Evolutionary conservation across 345 rosid genomes (phyloP), one percentile per base, ranked within the genome.

Genomic region (Nephelium lappaceum): DNA sequence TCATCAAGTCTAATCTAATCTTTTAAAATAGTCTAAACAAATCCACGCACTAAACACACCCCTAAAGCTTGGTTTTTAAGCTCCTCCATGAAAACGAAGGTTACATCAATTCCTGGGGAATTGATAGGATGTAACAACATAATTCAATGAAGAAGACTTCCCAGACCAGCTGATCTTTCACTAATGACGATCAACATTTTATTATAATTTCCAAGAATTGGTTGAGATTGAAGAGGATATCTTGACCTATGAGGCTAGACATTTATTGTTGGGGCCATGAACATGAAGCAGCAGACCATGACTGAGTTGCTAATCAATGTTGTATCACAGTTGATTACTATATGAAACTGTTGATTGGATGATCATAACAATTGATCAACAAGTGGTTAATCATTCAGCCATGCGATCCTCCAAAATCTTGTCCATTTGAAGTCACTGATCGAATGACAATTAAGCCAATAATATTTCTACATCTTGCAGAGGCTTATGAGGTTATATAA

Each of bases 41-140:
- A n/a, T n/a, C n/a, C n/a, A n/a, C n/a, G n/a, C n/a, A n/a, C n/a
- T n/a, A n/a, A n/a, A n/a, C n/a, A n/a, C n/a, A n/a, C n/a, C n/a
- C n/a, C n/a, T n/a, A n/a, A n/a, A n/a, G n/a, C n/a, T n/a, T n/a
- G n/a, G n/a, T n/a, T n/a, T n/a, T n/a, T 31, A 31, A 31, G 36
- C 36, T 31, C 36, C 36, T 31, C 36, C 65, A 55, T 58, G 79
- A 70, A 69, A 82, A 69, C 42, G 74, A 82, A 67, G 41, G 25
- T 39, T 24, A 75, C 62, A 15, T 2, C 31, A 12, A 15, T 53
- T 19, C 12, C 23, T 41, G 31, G 27, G 31, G 21, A 36, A 38
- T 12, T 11, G 71, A 67, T 67, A 67, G 11, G 53, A 67, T 67
- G n/a, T 9, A 39, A 9, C 8, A 67, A 67, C 19, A 67, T 21